Evolutionary conservation across 2,329 filamentous ascomycete genomes (phyloP), one percentile per base, ranked within the genome.

Genomic region (Xylaria sp.): DNA sequence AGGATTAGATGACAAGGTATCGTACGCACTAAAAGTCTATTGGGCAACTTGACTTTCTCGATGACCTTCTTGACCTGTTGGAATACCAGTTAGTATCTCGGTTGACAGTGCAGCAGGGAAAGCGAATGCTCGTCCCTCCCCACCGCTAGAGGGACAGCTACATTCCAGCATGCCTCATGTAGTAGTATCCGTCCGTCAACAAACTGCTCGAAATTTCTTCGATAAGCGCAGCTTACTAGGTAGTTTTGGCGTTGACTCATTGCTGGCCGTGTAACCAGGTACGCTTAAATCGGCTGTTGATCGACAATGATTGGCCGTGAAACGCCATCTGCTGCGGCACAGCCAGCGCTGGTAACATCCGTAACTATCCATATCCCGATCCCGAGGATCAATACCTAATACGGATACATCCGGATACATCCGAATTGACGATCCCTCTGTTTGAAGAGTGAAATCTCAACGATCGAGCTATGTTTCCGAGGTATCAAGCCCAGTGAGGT

Each of bases 271-370:
- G 52, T 25, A 6, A 56, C n/a, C 13, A 41, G 39, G 33, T 43
- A 20, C 41, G 39, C 36, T 46, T 49, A 33, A 36, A 51, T 46
- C 20, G 51, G 56, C 46, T 62, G 36, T 25, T 58, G 51, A 61
- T 62, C 12, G 28, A 20, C 43, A n/a, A 51, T 62, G 23, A 52
- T 65, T 58, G 49, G 60, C 51, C 25, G 57, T 20, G 39, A 46
- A 57, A 36, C 43, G 18, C 28, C 57, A 58, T 46, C 56, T 33
- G 25, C 39, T 59, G 65, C 62, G 66, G 62, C 58, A 48, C 51
- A 62, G 51, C 8, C 12, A 39, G 28, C 20, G 20, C 46, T 20
- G 23, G 39, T 58, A 33, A 61, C 18, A n/a, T 56, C 62, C 33
- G 52, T 25, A 31, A 60, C 52, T 28, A 66, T 62, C 28, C 18